Evolutionary conservation across 129 eudicot species (phyloP), one percentile per base, ranked within the genome.

Genomic region (Lonicera japonica): DNA sequence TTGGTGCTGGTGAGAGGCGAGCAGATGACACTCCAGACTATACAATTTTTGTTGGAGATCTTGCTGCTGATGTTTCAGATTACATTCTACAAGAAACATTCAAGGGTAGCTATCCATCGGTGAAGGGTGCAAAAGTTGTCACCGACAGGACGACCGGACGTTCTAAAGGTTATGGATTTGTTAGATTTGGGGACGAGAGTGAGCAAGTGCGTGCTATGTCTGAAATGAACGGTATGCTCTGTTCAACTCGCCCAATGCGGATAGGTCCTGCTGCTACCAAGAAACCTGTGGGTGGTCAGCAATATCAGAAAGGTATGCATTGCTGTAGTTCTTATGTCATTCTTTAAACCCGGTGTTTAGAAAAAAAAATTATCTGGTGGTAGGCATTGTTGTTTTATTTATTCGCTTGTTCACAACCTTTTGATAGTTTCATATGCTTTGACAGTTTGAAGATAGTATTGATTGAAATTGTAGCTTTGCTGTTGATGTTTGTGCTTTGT

Each of bases 81-180:
- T 77, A 85, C 82, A 6, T 80, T 21, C 82, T 94, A 14, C 92
- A 85, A 60, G 99, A 94, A 53, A 83, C 92, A 18, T 94, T 94
- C 20, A 82, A 82, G 63, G 51, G 59, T 68, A 78, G 72, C 23
- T 94, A 85, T 63, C 40, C 84, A 6, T 88, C 99, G 4, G 89
- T 83, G n/a, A 94, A 85, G 74, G 96, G 96, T 39, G 96, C 96
- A 8, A 94, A 94, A 77, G 95, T 94, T 53, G 90, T 94, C 46
- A 83, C 88, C 1, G 99, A 94, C 68, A 78, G 86, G 70, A 65
- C 69, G 34, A 88, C 99, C 1, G 96, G 92, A 53, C 96, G 96
- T 9, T 71, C 99, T 36, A 94, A 94, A 76, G 99, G 99, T 34
- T 94, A 88, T 67, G 99, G 99, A 40, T 94, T 94, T 81, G 96